phyloP scores from a whole-genome alignment of 495 filamentous ascomycete genomes.

The Trichoderma orchidacearum region DNA sequence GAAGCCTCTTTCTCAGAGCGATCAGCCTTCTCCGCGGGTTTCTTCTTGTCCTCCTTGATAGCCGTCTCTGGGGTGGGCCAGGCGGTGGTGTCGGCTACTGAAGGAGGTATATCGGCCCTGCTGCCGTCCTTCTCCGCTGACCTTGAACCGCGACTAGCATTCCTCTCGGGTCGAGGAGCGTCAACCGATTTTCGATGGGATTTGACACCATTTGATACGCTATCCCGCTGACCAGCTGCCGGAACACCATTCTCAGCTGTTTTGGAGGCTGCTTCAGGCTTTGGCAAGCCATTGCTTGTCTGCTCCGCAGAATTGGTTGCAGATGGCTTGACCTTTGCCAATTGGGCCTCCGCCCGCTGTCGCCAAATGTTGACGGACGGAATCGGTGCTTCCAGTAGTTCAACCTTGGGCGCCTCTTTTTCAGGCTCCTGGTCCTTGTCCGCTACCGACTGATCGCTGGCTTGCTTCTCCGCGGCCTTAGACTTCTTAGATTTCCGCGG shows the following conservation, averaged over 20 bases:
- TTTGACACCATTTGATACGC: slow-evolving; percentile 25
- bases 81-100: slow-evolving; percentile 52
- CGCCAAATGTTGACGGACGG: slow-evolving; percentile 81
- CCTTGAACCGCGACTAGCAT: slow-evolving; percentile 31
- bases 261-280: slow-evolving; percentile 17
- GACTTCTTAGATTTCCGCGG: slow-evolving; percentile 33
- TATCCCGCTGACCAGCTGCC: neutral
- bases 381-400: slow-evolving; percentile 66
- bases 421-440: slow-evolving; percentile 28
- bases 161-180: slow-evolving; percentile 18
- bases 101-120: slow-evolving; percentile 14
- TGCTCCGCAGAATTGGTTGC: neutral
- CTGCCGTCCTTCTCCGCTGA: slow-evolving; percentile 36
- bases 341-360: slow-evolving; percentile 54
- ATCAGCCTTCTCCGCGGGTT: slow-evolving; percentile 36
- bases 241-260: slow-evolving; percentile 7
- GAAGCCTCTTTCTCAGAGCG: slow-evolving; percentile 55
- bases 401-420: slow-evolving; percentile 38
- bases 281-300: slow-evolving; percentile 1
- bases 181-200: slow-evolving; percentile 28
- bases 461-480: slow-evolving; percentile 28
- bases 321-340: slow-evolving; percentile 35
- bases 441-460: slow-evolving; percentile 8
- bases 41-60: slow-evolving; percentile 49
- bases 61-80: slow-evolving; percentile 87